phyloP scores from a whole-genome alignment of 2,329 filamentous ascomycete genomes.

The Xylariaceae sp. region DNA sequence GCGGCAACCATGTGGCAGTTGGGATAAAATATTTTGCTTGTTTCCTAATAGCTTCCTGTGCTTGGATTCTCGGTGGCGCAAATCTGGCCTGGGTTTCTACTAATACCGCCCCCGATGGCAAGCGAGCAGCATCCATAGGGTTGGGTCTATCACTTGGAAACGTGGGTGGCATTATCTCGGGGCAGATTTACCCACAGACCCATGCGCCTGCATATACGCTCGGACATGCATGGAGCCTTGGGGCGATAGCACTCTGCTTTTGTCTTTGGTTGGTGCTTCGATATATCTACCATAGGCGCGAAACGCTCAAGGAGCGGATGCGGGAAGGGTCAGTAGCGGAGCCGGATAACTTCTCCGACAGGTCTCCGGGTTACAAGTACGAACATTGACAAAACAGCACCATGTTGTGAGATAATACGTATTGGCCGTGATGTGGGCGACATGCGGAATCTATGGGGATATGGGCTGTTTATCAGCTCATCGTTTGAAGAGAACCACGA shows the following conservation, averaged over 20 bases:
- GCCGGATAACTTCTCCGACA: slow-evolving; percentile 17
- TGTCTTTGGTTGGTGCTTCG: slow-evolving; percentile 21
- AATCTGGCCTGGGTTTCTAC: slow-evolving; percentile 27
- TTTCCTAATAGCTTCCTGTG: slow-evolving; percentile 24
- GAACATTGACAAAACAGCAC: slow-evolving; percentile 8
- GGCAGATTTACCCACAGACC: slow-evolving; percentile 25
- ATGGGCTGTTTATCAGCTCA: too few relatives aligned
- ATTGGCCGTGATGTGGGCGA: too few relatives aligned
- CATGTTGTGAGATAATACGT: too few relatives aligned
- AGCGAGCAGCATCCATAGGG: slow-evolving; percentile 23
- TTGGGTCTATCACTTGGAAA: slow-evolving; percentile 22
- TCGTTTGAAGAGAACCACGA: too few relatives aligned
- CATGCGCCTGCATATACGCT: slow-evolving; percentile 23
- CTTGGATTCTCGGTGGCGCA: slow-evolving; percentile 24
- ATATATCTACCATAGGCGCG: slow-evolving; percentile 19
- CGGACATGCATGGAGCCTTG: slow-evolving; percentile 24
- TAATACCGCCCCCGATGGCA: slow-evolving; percentile 25
- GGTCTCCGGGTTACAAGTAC: slow-evolving; percentile 21
- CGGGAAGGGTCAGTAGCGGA: slow-evolving; percentile 2
- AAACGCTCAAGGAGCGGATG: slow-evolving; percentile 11
- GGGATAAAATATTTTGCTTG: slow-evolving; percentile 26
- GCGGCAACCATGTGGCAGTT: slow-evolving; percentile 15
- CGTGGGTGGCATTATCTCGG: slow-evolving; percentile 24
- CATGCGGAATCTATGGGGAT: too few relatives aligned
- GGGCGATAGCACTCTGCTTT: slow-evolving; percentile 20